Base-by-base conservation (phyloP, 768 basidiomycete species). In the Tylopilus sp. region DNA sequence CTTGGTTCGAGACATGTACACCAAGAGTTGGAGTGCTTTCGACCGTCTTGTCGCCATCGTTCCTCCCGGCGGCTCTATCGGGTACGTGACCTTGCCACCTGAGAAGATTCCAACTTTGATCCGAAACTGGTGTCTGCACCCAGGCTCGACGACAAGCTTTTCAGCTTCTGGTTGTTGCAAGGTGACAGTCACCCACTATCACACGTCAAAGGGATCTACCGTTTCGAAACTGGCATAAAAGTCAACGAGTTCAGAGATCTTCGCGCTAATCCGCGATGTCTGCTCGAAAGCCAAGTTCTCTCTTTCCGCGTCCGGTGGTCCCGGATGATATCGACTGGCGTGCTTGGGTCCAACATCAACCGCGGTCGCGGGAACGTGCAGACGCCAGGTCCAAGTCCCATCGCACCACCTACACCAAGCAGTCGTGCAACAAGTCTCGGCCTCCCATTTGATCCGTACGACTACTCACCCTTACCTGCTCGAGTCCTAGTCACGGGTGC, bases 21-120 rank as follows among this genome's bases (percentile, higher is more conserved):
- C 89, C 24, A 93, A 93, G 71, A 90, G 87, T 58, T 93, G 92
- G 91, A 90, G 88, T 64, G 90, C 90, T 2, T 92, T 94, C 61
- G 90, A 92, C 66, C 83, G 91, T 11, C 79, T 94, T 7, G 87
- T 93, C 17, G 87, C 88, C 6, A 90, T 93, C 55, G 89, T 93
- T 0, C 89, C 91, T n/a, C 90, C 90, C 0, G 91, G 90, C 11
- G 91, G 91, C 8, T 89, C 88, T 1, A 92, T 92, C 51, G 91
- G 91, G 87, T 90, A 64, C 36, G 84, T 74, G 42, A 25, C 11
- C 21, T 38, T 19, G n/a, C n/a, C 17, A 56, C 59, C 51, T 38
- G 5, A 29, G 54, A 26, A 38, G 36, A 36, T 50, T 31, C 30
- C n/a, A 41, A 19, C 41, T 19, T n/a, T 22, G 29, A 45, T 41